Evolutionary conservation across 768 basidiomycete genomes (phyloP).

Genomic region (Tephrocybe sp.): DNA sequence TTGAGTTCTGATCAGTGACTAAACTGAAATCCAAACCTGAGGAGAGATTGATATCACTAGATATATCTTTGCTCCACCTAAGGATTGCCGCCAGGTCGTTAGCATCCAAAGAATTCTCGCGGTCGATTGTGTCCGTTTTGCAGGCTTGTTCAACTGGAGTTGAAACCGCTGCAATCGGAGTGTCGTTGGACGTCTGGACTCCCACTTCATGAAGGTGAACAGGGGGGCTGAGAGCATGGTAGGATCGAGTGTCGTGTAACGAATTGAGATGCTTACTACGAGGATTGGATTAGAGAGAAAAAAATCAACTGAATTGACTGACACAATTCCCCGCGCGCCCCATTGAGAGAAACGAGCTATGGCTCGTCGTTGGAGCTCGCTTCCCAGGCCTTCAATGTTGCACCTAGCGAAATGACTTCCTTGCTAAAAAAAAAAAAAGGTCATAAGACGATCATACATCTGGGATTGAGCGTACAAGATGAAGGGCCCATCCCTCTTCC

Average conservation of each 20-base stretch:
- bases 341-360: slow-evolving; percentile 67
- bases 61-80: slow-evolving; percentile 75
- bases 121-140: slow-evolving; percentile 41
- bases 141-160: slow-evolving; percentile 27
- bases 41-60: slow-evolving; percentile 68
- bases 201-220: slow-evolving; percentile 61
- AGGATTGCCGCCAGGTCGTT: slow-evolving; percentile 67
- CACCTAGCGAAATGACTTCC: slow-evolving; percentile 67
- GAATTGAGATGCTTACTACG: slow-evolving; percentile 53
- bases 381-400: slow-evolving; percentile 65
- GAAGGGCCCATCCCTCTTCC: slow-evolving; percentile 72
- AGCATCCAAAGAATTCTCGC: slow-evolving; percentile 58
- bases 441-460: not conserved
- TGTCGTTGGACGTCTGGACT: slow-evolving; percentile 56
- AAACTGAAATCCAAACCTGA: slow-evolving; percentile 39
- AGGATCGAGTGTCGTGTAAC: slow-evolving; percentile 42
- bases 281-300: not conserved
- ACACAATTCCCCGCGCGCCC: slow-evolving; percentile 76
- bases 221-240: slow-evolving; percentile 50
- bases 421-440: slow-evolving; percentile 42
- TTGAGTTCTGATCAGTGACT: not conserved
- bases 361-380: slow-evolving; percentile 65
- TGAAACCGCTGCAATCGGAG: slow-evolving; percentile 24
- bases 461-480: slow-evolving; percentile 41
- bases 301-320: slow-evolving; percentile 20